Conservation (phyloP, 306 rosid genomes). For the Vigna unguiculata region DNA sequence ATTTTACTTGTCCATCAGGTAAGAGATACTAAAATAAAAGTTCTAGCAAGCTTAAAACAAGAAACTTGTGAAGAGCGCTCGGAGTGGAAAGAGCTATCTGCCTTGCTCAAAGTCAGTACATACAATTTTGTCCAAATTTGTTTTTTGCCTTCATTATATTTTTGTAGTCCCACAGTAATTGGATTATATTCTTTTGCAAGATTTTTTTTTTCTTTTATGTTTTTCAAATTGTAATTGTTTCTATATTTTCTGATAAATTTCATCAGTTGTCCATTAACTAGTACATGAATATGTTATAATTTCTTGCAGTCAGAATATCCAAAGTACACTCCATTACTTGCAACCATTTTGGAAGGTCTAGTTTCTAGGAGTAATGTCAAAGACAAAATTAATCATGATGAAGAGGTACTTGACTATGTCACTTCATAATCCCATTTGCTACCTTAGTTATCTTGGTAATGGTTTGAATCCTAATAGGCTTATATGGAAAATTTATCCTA, state of each 20-base stretch:
- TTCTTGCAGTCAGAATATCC: slow-evolving; percentile 88
- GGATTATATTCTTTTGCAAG: slow-evolving; percentile 20
- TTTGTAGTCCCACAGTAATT: slow-evolving; percentile 5
- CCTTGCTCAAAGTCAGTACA: slow-evolving; percentile 72
- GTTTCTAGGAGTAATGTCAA: slow-evolving; percentile 64
- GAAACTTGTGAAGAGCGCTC: slow-evolving; percentile 69
- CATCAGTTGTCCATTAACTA: slow-evolving; percentile 16
- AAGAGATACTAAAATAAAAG: slow-evolving; percentile 84
- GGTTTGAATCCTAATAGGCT: slow-evolving; percentile 6
- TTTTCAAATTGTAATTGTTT: slow-evolving; percentile 20
- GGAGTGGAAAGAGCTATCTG: slow-evolving; percentile 81
- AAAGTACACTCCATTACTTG: slow-evolving; percentile 81
- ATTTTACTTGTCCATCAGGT: slow-evolving; percentile 64
- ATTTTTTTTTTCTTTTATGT: not conserved
- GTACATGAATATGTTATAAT: slow-evolving; percentile 34
- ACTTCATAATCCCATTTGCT: not conserved
- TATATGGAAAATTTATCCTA: slow-evolving; percentile 5
- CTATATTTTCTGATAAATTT: slow-evolving; percentile 2
- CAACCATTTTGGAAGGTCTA: slow-evolving; percentile 84
- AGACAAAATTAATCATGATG: slow-evolving; percentile 63
- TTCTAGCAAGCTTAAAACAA: slow-evolving; percentile 77
- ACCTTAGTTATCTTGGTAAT: slow-evolving; percentile 15
- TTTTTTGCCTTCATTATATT: slow-evolving; percentile 33
- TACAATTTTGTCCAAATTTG: slow-evolving; percentile 20
- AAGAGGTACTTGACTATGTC: slow-evolving; percentile 61